phyloP scores from a whole-genome alignment of 2,329 filamentous ascomycete genomes.

The Remersonia thermophila region DNA sequence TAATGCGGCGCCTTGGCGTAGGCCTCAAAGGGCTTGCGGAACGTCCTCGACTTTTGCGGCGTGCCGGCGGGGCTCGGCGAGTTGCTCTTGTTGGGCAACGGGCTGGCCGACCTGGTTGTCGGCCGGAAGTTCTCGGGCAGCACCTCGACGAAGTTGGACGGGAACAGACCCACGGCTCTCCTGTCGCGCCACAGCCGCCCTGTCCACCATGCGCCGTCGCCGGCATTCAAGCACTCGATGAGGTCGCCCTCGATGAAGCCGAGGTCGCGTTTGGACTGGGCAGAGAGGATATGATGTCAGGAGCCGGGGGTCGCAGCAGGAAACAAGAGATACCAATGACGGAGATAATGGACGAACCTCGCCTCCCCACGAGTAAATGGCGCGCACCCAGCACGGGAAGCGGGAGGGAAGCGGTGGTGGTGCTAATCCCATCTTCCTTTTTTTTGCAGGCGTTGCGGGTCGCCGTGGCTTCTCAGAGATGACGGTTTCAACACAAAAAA shows the following conservation, averaged over 20 bases:
- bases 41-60: conserved; percentile 49
- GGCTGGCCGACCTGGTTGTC: conserved; percentile 47
- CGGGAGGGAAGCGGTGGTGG: conserved; percentile 55
- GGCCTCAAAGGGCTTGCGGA: conserved; percentile 55
- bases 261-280: conserved; percentile 74
- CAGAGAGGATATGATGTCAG: neutral
- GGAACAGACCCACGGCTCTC: conserved; percentile 83
- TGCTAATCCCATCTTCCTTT: conserved; percentile 36
- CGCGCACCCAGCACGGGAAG: conserved; percentile 86
- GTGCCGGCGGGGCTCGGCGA: conserved; percentile 42
- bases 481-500: too few relatives aligned
- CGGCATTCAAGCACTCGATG: conserved; percentile 95
- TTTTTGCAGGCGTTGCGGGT: conserved; percentile 2
- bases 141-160: conserved; percentile 93
- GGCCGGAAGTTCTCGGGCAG: conserved; percentile 78
- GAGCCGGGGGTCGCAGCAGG: neutral
- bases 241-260: conserved; percentile 96
- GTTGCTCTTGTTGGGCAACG: conserved; percentile 44
- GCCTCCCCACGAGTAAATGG: conserved; percentile 87
- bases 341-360: too few relatives aligned
- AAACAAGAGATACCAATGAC: too few relatives aligned
- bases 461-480: conserved; percentile 1
- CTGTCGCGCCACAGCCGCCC: conserved; percentile 81
- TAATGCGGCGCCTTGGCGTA: conserved; percentile 56
- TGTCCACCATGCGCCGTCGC: conserved; percentile 98